These are phyloP conservation scores for Nadsonia starkeyi-henricii DNA, from an alignment of 1,139 yeast genomes.

Conservation along the genomic window DNA sequence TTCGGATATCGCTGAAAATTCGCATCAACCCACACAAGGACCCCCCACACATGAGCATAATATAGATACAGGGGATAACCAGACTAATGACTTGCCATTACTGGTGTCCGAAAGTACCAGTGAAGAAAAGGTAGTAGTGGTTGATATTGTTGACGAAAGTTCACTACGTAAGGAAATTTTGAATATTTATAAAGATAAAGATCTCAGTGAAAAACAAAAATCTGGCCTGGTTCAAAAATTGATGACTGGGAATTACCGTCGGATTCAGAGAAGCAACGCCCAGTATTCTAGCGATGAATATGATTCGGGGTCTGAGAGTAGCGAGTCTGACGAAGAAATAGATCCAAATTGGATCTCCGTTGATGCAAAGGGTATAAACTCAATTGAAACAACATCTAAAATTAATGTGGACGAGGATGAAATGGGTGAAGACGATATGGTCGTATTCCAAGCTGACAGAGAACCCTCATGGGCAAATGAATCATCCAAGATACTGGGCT, in stretches of 20 bases:
- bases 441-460: constrained; percentile 36
- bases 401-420: constrained; percentile 17
- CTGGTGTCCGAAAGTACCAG: too few relatives aligned
- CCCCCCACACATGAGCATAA: too few relatives aligned
- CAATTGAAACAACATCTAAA: constrained; percentile 13
- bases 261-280: neutral
- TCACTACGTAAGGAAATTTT: constrained; percentile 6
- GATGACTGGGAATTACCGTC: constrained; percentile 8
- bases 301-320: neutral
- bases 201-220: constrained; percentile 16
- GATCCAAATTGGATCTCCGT: constrained; percentile 1
- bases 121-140: too few relatives aligned
- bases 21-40: too few relatives aligned
- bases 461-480: constrained; percentile 36
- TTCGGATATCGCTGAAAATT: too few relatives aligned
- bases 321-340: too few relatives aligned
- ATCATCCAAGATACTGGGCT: constrained; percentile 43
- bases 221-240: constrained; percentile 9
- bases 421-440: constrained; percentile 12
- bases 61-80: too few relatives aligned
- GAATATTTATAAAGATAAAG: constrained; percentile 11
- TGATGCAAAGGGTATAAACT: constrained; percentile 8
- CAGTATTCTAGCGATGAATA: constrained; percentile 5
- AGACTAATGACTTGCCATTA: too few relatives aligned
- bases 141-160: too few relatives aligned